Evolutionary conservation across 2,329 filamentous ascomycete species (phyloP), one percentile per base, ranked within the genome.

Genomic region (Thelonectria discophora): DNA sequence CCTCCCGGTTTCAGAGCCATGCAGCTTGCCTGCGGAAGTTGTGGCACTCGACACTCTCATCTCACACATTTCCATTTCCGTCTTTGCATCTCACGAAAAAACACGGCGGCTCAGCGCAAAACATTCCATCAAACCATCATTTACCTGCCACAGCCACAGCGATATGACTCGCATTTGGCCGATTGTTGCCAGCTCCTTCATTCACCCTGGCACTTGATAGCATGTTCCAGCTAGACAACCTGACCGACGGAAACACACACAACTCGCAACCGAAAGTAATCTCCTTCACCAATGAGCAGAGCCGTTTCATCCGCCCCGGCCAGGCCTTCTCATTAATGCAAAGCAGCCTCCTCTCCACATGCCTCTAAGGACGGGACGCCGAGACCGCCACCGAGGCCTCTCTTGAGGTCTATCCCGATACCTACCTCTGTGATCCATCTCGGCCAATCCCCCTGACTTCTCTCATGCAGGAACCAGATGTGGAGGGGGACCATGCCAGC

Each of bases 401-500:
- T 21, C 39, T 4, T 4, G 24, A 24, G 43, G n/a, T n/a, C n/a
- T n/a, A n/a, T n/a, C n/a, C 49, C 48, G 48, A 45, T 47, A 52
- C 49, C 55, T 39, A 57, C 48, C 50, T 20, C 56, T 4, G 57
- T 57, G 64, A 47, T 51, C 62, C 58, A 43, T 27, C 50, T 45
- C 42, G 51, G 15, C 43, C 54, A 52, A 53, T 52, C 46, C 18
- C 56, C 59, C 61, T 58, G 60, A 59, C 51, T 51, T 50, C 58
- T 37, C 63, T 62, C 67, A 72, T 72, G 70, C 69, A 72, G 70
- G 70, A 72, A 72, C 69, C 67, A 61, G 67, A 64, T 53, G 58
- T 18, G 34, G 48, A 37, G 58, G 49, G 46, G 42, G 42, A 45
- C 39, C 53, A 48, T 55, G 32, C n/a, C 3, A 10, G 43, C 40